Base-by-base conservation (phyloP, 257 asterid species). In the Thymus mandschuricus region DNA sequence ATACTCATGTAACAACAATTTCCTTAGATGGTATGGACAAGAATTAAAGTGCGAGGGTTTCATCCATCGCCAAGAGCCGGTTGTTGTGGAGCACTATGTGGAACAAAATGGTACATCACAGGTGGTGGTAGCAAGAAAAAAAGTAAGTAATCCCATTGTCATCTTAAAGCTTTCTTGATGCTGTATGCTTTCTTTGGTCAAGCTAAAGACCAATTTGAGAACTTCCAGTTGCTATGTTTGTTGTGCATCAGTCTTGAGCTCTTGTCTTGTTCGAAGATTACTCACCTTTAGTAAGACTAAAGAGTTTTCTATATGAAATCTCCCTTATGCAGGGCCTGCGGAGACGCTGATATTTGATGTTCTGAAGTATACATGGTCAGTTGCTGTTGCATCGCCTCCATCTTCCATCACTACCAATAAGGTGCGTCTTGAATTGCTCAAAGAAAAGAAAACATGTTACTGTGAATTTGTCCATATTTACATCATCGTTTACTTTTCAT, bases 51-150 rank as follows among this genome's bases (percentile, higher is more conserved):
- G 68, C 87, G 91, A 68, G 97, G 98, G 54, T 92, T 86, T 66
- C 99, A 92, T 81, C 99, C 99, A 65, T 89, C 97, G 12, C 98
- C 99, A 70, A 84, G 99, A 86, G 92, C 98, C 75, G 99, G 99
- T 46, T 92, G 97, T 77, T 87, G 99, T 48, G 97, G 99, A 66
- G 98, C 92, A 66, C 96, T 95, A 34, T 87, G 86, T 75, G 97
- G 98, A 75, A 83, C 96, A 54, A 95, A 88, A 86, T 95, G 98
- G 98, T 92, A 92, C 74, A 92, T 95, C 73, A 86, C 96, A 9
- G 99, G 98, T 35, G 99, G 99, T 73, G 98, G 98, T 72, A 91
- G 95, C 90, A 89, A 77, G 87, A 95, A 88, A 84, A 95, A 82
- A 68, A 79, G 99, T 95, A 89, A 30, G 21, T 48, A 51, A 48